These are phyloP conservation scores for Pseudogymnoascus sp. DNA, from an alignment of 2,329 filamentous ascomycete species.

Conservation along the genomic window DNA sequence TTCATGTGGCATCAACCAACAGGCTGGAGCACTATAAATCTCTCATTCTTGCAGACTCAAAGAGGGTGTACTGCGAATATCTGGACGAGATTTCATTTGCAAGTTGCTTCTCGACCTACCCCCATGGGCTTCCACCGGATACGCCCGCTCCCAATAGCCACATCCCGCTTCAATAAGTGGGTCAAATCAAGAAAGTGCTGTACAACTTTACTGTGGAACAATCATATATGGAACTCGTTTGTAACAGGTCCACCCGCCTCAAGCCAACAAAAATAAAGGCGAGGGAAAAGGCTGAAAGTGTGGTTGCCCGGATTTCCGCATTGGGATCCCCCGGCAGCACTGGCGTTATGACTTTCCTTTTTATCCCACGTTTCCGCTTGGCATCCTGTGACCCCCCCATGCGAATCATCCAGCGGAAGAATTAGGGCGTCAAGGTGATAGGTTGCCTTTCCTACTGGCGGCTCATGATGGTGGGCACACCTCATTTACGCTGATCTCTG, in stretches of 20 bases:
- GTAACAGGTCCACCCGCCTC: neutral
- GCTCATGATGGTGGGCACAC: neutral
- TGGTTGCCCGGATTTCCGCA: neutral
- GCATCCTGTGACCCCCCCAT: neutral
- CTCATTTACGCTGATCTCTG: neutral
- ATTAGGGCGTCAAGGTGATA: neutral
- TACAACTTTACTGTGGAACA: neutral
- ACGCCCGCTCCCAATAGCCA: slow-evolving; percentile 1
- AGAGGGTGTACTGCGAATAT: neutral
- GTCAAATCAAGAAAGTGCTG: neutral
- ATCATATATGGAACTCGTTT: slow-evolving; percentile 2
- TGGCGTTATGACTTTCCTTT: slow-evolving; percentile 4
- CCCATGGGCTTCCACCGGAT: neutral
- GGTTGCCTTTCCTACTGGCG: neutral
- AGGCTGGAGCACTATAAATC: neutral
- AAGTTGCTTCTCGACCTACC: neutral
- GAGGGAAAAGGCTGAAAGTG: neutral
- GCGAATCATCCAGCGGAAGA: neutral
- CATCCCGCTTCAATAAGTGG: slow-evolving; percentile 3
- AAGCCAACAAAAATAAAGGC: neutral
- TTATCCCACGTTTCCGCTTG: slow-evolving; percentile 4
- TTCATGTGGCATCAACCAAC: neutral
- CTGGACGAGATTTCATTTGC: neutral
- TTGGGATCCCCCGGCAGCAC: neutral
- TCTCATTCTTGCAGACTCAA: neutral